Evolutionary conservation across 352 stramenopile genomes (phyloP), one percentile per base, ranked within the genome.

Genomic region (Phytophthora ohioensis): DNA sequence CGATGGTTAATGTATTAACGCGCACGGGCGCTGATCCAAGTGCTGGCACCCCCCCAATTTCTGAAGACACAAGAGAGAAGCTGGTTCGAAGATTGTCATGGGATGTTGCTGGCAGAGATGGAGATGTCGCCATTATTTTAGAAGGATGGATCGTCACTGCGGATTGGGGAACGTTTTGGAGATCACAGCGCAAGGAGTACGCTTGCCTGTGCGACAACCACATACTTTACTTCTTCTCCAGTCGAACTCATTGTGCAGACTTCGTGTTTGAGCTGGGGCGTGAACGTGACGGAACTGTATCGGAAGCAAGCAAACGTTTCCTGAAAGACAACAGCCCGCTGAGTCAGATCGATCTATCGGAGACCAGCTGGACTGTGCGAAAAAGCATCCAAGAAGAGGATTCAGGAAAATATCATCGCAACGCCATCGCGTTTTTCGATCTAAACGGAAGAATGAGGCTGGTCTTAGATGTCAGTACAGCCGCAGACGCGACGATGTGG

Each of bases 341-440:
- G 34, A 66, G 60, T 9, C 59, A 74, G 32, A 82, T 91, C 31
- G 77, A 91, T 63, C 66, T 91, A 31, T 68, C 68, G 1, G 55
- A 76, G 6, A 78, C 43, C 7, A 68, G 80, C 13, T 91, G 83
- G 85, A 81, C 58, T 15, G 78, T 91, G 21, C 75, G 83, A n/a
- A 77, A 73, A 64, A 73, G 64, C 11, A 54, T 54, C 27, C 76
- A 78, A 59, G 76, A 71, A 6, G 83, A 82, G 15, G 60, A 53
- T 2, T 36, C 61, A 8, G 41, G 41, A 31, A 36, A 67, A 8
- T 17, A 49, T 5, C 55, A 73, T 47, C 83, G 85, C 11, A 69
- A 91, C 43, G 85, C 83, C n/a, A 87, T 93, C 21, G 85, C 85
- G 0, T 77, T 93, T 7, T 91, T 93, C 60, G 85, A 91, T 45